Conservation (phyloP, 768 basidiomycete species). For the Hebeloma cylindrosporum region DNA sequence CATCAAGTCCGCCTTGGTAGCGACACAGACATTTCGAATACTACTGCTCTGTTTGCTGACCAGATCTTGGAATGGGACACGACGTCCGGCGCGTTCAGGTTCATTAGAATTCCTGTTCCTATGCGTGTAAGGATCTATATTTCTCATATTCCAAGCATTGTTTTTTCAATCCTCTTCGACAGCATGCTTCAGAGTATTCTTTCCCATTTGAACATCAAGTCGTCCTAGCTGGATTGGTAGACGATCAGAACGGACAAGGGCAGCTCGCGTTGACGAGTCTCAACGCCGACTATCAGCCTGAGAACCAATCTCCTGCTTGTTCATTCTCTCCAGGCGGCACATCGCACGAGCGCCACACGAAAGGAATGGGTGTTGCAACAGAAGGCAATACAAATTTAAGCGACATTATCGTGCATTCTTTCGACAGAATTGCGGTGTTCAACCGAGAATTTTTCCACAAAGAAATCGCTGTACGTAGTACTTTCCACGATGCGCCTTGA, state of each 20-base stretch:
- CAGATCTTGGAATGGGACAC: constrained; percentile 17
- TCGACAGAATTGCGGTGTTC: constrained; percentile 18
- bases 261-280: constrained; percentile 11
- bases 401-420: constrained; percentile 14
- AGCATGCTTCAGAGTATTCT: constrained; percentile 9
- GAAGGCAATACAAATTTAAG: constrained; percentile 11
- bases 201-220: constrained; percentile 9
- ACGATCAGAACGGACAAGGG: constrained; percentile 9
- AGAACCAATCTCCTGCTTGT: constrained; percentile 7
- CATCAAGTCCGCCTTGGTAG: constrained; percentile 8
- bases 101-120: constrained; percentile 12
- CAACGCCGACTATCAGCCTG: constrained; percentile 4
- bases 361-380: constrained; percentile 11
- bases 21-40: constrained; percentile 7
- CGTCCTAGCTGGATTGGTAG: constrained; percentile 12
- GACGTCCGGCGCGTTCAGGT: constrained; percentile 11
- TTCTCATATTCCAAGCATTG: not conserved
- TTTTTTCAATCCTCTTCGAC: not conserved
- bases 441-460: constrained; percentile 10
- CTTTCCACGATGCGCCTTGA: not conserved
- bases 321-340: constrained; percentile 15
- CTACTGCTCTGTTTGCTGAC: constrained; percentile 10
- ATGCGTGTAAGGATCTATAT: constrained; percentile 5
- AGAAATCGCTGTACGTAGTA: constrained; percentile 4
- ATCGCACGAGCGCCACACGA: constrained; percentile 7